These are phyloP conservation scores for Fusarium newnesense DNA, from an alignment of 2,329 filamentous ascomycete species.

Conservation along the genomic window DNA sequence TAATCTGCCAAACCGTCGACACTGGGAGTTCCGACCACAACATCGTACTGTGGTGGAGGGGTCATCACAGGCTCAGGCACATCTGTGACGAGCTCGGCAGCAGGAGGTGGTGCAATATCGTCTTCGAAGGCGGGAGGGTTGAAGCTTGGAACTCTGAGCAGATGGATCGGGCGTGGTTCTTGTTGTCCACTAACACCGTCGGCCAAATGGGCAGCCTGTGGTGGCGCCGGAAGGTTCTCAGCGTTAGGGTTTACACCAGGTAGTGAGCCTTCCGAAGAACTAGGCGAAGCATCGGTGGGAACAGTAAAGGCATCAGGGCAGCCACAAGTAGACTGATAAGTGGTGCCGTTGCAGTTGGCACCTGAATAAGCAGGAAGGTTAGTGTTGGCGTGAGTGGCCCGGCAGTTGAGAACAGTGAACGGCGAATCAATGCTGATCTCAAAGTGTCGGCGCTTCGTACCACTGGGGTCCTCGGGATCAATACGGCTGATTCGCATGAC, in stretches of 20 bases:
- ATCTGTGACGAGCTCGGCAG: slow-evolving; percentile 38
- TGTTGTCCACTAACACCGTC: slow-evolving; percentile 45
- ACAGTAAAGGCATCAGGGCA: slow-evolving; percentile 63
- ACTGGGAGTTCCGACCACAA: slow-evolving; percentile 75
- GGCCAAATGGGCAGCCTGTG: slow-evolving; percentile 64
- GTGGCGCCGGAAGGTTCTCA: slow-evolving; percentile 56
- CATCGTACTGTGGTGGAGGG: slow-evolving; percentile 86
- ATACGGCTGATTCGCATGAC: slow-evolving; percentile 91
- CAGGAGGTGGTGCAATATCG: slow-evolving; percentile 60
- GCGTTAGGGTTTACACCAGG: slow-evolving; percentile 50
- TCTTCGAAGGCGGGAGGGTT: slow-evolving; percentile 90
- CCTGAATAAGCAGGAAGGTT: slow-evolving; percentile 80
- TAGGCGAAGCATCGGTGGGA: slow-evolving; percentile 73
- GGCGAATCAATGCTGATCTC: slow-evolving; percentile 97
- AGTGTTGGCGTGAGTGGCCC: slow-evolving; percentile 91
- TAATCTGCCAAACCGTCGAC: slow-evolving; percentile 84
- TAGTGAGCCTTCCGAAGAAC: slow-evolving; percentile 66
- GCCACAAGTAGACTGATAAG: slow-evolving; percentile 60
- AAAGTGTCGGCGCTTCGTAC: slow-evolving; percentile 83
- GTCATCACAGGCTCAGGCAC: slow-evolving; percentile 66
- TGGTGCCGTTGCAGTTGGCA: slow-evolving; percentile 60
- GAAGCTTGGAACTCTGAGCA: slow-evolving; percentile 84
- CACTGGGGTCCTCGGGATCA: slow-evolving; percentile 78
- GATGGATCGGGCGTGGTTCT: slow-evolving; percentile 79
- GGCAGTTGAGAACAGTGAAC: slow-evolving; percentile 92